phyloP scores from a whole-genome alignment of 2,329 filamentous ascomycete genomes.

The Fusarium tjaetaba region DNA sequence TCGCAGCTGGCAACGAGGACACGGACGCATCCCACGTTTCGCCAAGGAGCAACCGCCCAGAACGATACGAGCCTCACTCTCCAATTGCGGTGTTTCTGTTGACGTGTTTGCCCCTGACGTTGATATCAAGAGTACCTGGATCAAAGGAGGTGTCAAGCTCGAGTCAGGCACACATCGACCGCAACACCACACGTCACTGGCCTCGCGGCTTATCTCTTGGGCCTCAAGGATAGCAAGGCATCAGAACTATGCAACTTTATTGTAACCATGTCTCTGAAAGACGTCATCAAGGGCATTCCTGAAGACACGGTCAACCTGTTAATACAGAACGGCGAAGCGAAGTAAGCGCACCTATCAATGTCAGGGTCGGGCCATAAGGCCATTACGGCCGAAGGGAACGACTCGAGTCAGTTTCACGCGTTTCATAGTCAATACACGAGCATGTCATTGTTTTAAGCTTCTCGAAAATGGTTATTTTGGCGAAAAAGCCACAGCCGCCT shows the following conservation, averaged over 20 bases:
- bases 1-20: neutral
- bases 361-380: neutral
- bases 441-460: conserved; percentile 18
- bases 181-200: neutral
- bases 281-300: neutral
- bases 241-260: neutral
- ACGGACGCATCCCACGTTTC: neutral
- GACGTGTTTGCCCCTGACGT: conserved; percentile 1
- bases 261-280: neutral
- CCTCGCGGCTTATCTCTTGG: neutral
- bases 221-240: neutral
- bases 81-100: neutral
- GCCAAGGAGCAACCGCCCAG: neutral
- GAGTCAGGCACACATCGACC: neutral
- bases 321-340: neutral
- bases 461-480: conserved; percentile 5
- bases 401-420: conserved; percentile 5
- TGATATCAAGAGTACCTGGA: neutral
- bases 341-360: conserved; percentile 3
- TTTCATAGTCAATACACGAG: conserved; percentile 15
- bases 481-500: conserved; percentile 9
- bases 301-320: neutral
- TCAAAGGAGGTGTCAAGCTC: neutral
- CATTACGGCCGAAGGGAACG: neutral
- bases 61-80: neutral